These are phyloP conservation scores for Phytopythium cucurbitacearum DNA, from an alignment of 352 stramenopile species.

Conservation along the genomic window DNA sequence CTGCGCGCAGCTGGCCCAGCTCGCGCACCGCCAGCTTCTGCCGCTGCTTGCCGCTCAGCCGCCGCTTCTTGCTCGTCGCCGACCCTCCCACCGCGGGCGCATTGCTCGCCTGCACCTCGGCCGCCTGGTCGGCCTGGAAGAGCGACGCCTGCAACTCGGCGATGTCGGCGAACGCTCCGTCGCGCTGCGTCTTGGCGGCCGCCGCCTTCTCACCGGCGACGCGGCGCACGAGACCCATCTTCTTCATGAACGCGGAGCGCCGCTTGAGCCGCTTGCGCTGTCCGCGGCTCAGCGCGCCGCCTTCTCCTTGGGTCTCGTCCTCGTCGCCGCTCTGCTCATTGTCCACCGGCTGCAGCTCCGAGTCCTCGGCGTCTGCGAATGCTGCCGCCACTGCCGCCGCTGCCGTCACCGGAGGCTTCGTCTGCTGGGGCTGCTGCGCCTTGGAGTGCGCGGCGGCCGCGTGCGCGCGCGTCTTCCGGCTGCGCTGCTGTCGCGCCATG, in stretches of 20 bases:
- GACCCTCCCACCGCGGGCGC: constrained; percentile 6
- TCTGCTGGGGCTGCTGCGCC: constrained; percentile 18
- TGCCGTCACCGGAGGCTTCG: constrained; percentile 22
- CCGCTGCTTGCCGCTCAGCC: constrained; percentile 74
- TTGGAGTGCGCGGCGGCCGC: constrained; percentile 42
- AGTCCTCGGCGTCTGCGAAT: constrained; percentile 41
- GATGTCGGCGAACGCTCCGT: constrained; percentile 68
- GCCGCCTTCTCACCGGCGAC: constrained; percentile 50
- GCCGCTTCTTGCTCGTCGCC: constrained; percentile 31
- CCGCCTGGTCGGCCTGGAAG: constrained; percentile 49
- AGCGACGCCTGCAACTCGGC: constrained; percentile 68
- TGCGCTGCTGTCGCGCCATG: constrained; percentile 51
- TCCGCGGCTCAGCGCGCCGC: constrained; percentile 57
- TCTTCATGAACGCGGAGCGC: constrained; percentile 75
- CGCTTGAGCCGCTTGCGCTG: constrained; percentile 85
- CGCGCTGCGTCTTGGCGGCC: constrained; percentile 36
- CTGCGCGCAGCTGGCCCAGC: constrained; percentile 77
- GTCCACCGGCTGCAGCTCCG: constrained; percentile 21
- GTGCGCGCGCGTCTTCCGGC: constrained; percentile 55
- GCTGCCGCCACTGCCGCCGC: constrained; percentile 60
- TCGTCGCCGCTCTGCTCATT: constrained; percentile 30
- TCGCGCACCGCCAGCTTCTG: constrained; percentile 83
- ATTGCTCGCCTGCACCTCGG: constrained; percentile 17
- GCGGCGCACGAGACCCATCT: constrained; percentile 80
- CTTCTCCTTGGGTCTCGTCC: constrained; percentile 14